A percentile compares a stretch with the other conserved stretches of the same genome.
phyloP scores from a whole-genome alignment of 208 protist species.

The Trypanosoma cruzi region DNA sequence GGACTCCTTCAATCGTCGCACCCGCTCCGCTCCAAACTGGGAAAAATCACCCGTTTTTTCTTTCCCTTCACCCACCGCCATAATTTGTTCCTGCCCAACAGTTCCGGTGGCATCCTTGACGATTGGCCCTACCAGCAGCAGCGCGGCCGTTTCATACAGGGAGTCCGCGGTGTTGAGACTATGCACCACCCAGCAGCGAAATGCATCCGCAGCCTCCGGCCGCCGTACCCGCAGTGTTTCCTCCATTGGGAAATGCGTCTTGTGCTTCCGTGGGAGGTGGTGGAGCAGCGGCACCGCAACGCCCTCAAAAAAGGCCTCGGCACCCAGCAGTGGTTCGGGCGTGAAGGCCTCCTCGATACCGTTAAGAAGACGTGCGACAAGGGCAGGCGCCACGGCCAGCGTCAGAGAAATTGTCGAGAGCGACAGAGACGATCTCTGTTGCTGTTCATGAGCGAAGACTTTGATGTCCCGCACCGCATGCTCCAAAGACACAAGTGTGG shows the following conservation, averaged over 20 bases:
- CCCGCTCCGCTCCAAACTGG: not conserved
- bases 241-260: slow-evolving; percentile 15
- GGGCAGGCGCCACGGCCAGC: not conserved
- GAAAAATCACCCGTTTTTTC: not conserved
- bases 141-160: not conserved
- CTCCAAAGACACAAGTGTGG: slow-evolving; percentile 2
- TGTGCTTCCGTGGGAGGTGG: slow-evolving; percentile 2
- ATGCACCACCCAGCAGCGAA: slow-evolving; percentile 17
- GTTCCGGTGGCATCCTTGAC: not conserved
- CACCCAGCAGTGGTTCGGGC: slow-evolving; percentile 4
- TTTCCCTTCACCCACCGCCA: not conserved
- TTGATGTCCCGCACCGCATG: slow-evolving; percentile 6
- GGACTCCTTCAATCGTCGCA: slow-evolving; percentile 3
- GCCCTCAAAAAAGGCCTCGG: slow-evolving; percentile 1
- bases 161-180: slow-evolving; percentile 8
- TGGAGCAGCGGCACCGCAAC: slow-evolving; percentile 3
- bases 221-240: slow-evolving; percentile 3
- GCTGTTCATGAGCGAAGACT: not conserved
- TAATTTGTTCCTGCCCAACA: not conserved
- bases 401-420: not conserved
- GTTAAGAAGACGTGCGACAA: slow-evolving; percentile 1
- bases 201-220: not conserved
- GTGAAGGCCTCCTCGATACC: slow-evolving; percentile 15
- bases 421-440: not conserved
- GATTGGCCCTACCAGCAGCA: not conserved